Conservation (phyloP, 148 eudicot genomes). For the Amaranthus palmeri region DNA sequence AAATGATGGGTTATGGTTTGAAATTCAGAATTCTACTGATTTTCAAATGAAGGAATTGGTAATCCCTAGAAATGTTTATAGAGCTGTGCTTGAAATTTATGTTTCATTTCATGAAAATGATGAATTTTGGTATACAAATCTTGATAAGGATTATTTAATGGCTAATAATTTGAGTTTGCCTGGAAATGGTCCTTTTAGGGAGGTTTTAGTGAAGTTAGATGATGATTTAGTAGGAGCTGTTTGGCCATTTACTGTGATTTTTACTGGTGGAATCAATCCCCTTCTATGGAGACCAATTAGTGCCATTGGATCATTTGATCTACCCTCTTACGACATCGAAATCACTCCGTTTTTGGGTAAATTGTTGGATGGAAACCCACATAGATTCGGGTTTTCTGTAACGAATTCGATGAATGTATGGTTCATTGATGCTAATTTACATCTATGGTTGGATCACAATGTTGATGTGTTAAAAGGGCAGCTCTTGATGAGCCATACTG, state of each 20-base stretch:
- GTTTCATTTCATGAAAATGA: conserved; percentile 87
- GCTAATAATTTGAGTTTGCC: conserved; percentile 48
- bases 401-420: conserved; percentile 81
- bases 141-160: conserved; percentile 55
- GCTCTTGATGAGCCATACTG: conserved; percentile 26
- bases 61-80: conserved; percentile 66
- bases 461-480: conserved; percentile 39
- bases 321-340: conserved; percentile 77
- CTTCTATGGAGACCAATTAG: conserved; percentile 85
- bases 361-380: conserved; percentile 63
- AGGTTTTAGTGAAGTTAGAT: conserved; percentile 72
- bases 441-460: conserved; percentile 72
- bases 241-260: conserved; percentile 87
- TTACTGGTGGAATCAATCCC: conserved; percentile 85
- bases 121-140: conserved; percentile 77
- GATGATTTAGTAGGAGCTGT: conserved; percentile 58
- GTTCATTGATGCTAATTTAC: conserved; percentile 88
- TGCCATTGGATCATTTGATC: conserved; percentile 81
- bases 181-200: conserved; percentile 84
- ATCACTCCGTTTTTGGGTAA: conserved; percentile 75
- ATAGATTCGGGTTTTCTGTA: conserved; percentile 57
- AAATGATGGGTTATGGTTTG: conserved; percentile 94
- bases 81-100: conserved; percentile 83
- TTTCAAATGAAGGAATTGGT: conserved; percentile 34
- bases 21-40: conserved; percentile 53